Percentiles rank a stretch among this genome's conserved stretches.
Conservation (phyloP, 805 yeast genomes). For the Monosporozyma solicola region DNA sequence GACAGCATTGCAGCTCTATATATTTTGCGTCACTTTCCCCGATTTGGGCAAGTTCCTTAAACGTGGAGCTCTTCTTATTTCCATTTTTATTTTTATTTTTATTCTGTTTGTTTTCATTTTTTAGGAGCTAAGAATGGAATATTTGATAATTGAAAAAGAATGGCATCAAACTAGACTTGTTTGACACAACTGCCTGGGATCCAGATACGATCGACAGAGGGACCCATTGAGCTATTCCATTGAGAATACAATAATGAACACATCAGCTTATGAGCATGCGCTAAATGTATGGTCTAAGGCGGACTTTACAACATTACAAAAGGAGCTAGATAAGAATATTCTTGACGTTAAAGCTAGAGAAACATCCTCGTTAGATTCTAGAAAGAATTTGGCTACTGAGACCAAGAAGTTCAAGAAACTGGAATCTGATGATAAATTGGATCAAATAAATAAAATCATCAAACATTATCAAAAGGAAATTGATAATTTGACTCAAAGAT, state of each 20-base stretch:
- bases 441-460: conserved; percentile 38
- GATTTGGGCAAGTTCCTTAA: not conserved
- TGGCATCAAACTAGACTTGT: not conserved
- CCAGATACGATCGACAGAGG: not conserved
- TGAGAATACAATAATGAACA: conserved; percentile 15
- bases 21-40: not conserved
- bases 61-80: not conserved
- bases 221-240: not conserved
- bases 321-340: conserved; percentile 65
- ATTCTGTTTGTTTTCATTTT: not conserved
- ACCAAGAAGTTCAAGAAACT: conserved; percentile 78
- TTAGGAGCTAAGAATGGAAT: not conserved
- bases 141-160: not conserved
- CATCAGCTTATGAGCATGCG: conserved; percentile 38
- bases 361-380: conserved; percentile 51
- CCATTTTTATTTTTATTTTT: not conserved
- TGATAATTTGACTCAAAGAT: conserved; percentile 69
- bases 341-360: conserved; percentile 64
- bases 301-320: conserved; percentile 62
- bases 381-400: conserved; percentile 69
- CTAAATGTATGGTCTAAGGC: conserved; percentile 68
- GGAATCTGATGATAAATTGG: conserved; percentile 55
- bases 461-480: conserved; percentile 80
- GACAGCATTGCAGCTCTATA: no score
- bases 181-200: not conserved